Evolutionary conservation across 2,329 filamentous ascomycete species (phyloP).

Genomic region (Cladophialophora chaetospira): DNA sequence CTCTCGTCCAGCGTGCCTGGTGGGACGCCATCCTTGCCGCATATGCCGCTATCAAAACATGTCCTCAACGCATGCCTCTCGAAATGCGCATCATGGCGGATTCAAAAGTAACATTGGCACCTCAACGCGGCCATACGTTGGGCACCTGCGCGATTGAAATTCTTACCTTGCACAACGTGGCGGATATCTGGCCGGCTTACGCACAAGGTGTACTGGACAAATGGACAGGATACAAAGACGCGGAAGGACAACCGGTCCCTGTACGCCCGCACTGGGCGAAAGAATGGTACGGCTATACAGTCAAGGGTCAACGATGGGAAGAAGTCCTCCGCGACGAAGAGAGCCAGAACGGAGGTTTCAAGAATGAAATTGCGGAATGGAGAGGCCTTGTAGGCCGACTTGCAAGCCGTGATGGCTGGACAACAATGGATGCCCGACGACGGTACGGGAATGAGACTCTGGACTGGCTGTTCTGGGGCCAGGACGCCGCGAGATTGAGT

Average conservation of each 20-base stretch:
- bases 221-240: conserved; percentile 22
- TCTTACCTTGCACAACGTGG: conserved; percentile 23
- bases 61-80: conserved; percentile 28
- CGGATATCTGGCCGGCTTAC: conserved; percentile 26
- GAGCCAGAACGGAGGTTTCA: conserved; percentile 19
- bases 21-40: conserved; percentile 50
- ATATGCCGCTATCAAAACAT: conserved; percentile 21
- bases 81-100: conserved; percentile 31
- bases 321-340: conserved; percentile 17
- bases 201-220: conserved; percentile 29
- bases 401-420: conserved; percentile 20
- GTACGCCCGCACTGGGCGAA: conserved; percentile 30
- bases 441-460: conserved; percentile 29
- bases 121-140: conserved; percentile 23
- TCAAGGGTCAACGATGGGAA: conserved; percentile 20
- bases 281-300: conserved; percentile 27
- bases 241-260: conserved; percentile 12
- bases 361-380: conserved; percentile 24
- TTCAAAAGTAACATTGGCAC: conserved; percentile 27
- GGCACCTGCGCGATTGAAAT: conserved; percentile 29
- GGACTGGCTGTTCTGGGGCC: conserved; percentile 35
- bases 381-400: conserved; percentile 10
- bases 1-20: conserved; percentile 50
- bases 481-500: conserved; percentile 34
- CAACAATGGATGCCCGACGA: conserved; percentile 13